Conservation (phyloP, 768 basidiomycete genomes). For the Rhodosporidiobolus sp. region DNA sequence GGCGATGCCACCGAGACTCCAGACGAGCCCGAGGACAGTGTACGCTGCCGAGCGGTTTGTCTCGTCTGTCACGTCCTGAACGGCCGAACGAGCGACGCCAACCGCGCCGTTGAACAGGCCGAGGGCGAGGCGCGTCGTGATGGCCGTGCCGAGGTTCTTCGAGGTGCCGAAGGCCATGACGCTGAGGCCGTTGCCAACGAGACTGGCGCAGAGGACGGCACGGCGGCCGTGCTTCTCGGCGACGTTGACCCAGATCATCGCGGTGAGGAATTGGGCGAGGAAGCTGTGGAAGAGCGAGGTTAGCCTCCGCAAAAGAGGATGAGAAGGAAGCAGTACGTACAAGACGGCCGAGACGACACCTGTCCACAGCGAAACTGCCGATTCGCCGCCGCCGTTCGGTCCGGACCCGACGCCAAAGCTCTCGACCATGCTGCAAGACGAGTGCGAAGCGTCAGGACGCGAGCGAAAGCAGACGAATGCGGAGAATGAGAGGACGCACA, state of each 20-base stretch:
- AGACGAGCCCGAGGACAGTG: slow-evolving; percentile 57
- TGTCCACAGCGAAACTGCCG: slow-evolving; percentile 83
- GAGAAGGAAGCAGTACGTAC: neutral
- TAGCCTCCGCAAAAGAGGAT: neutral
- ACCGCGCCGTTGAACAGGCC: slow-evolving; percentile 60
- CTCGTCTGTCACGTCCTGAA: slow-evolving; percentile 80
- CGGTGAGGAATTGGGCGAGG: slow-evolving; percentile 91
- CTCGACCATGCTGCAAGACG: slow-evolving; percentile 37
- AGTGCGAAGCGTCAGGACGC: no score
- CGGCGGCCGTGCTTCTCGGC: slow-evolving; percentile 87
- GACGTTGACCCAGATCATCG: slow-evolving; percentile 91
- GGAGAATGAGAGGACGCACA: slow-evolving; percentile 55
- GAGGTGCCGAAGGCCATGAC: slow-evolving; percentile 71
- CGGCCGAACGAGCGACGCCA: slow-evolving; percentile 85
- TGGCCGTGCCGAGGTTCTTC: slow-evolving; percentile 37
- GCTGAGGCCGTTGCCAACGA: slow-evolving; percentile 78
- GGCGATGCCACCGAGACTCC: slow-evolving; percentile 93
- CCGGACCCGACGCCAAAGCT: slow-evolving; percentile 47
- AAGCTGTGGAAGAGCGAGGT: slow-evolving; percentile 59
- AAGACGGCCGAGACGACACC: slow-evolving; percentile 67
- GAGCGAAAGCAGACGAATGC: neutral
- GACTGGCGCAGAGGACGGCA: slow-evolving; percentile 74
- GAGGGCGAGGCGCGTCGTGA: slow-evolving; percentile 29
- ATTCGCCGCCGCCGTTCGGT: slow-evolving; percentile 70
- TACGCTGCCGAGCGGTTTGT: slow-evolving; percentile 94